Percentiles rank a stretch among this genome's conserved stretches.
Evolutionary conservation across 345 rosid genomes (phyloP).

Genomic region (Salix purpurea): DNA sequence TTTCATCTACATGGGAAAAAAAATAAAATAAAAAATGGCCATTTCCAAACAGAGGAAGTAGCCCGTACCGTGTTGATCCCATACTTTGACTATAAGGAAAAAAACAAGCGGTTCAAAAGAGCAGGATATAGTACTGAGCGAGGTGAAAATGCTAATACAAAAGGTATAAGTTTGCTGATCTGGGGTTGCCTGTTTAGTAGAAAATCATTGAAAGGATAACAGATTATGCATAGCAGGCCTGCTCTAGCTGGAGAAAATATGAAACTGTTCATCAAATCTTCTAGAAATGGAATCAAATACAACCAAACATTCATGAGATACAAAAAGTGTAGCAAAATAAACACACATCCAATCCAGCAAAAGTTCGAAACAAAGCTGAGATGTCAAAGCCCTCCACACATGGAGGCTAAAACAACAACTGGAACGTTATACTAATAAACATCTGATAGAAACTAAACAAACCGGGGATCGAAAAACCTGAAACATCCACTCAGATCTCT

Average conservation of each 20-base stretch:
- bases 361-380: conserved; percentile 19
- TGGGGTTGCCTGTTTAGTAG: conserved; percentile 9
- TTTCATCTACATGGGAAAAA: conserved; percentile 22
- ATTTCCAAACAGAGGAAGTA: conserved; percentile 25
- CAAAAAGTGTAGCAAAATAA: conserved; percentile 15
- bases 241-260: conserved; percentile 23
- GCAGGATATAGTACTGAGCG: conserved; percentile 6
- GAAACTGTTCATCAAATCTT: conserved; percentile 6
- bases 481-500: conserved; percentile 35
- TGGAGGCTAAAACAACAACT: conserved; percentile 14
- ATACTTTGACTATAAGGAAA: conserved; percentile 10
- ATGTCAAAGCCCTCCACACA: conserved; percentile 32
- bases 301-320: conserved; percentile 12
- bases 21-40: conserved; percentile 27
- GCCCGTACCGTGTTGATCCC: background rate
- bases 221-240: conserved; percentile 6
- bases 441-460: conserved; percentile 28
- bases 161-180: conserved; percentile 16
- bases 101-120: conserved; percentile 2
- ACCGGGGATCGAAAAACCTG: conserved; percentile 48
- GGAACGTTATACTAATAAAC: background rate
- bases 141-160: background rate
- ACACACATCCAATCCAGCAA: conserved; percentile 23
- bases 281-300: conserved; percentile 16
- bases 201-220: conserved; percentile 7